Evolutionary conservation across 768 basidiomycete species (phyloP).

Genomic region (Rhizopogon vulgaris): DNA sequence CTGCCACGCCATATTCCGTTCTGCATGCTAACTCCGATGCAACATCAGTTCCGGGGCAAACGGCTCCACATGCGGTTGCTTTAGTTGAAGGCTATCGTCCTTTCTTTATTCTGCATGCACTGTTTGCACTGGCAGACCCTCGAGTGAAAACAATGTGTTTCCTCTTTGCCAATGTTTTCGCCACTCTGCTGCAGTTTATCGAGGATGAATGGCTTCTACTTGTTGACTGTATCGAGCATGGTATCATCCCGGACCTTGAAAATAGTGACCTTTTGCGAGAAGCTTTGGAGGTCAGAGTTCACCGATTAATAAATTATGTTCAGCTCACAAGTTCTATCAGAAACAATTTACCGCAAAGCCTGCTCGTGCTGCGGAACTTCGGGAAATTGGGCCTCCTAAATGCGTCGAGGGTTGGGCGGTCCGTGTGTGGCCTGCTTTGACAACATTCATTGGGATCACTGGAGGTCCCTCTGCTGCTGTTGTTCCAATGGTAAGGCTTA

Average conservation of each 20-base stretch:
- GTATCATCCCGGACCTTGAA: conserved; percentile 12
- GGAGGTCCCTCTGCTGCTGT: conserved; percentile 3
- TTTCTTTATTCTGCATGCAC: conserved; percentile 15
- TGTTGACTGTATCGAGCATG: conserved; percentile 9
- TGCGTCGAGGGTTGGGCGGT: neutral
- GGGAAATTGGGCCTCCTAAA: conserved; percentile 1
- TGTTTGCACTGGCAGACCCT: conserved; percentile 12
- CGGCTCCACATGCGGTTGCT: conserved; percentile 13
- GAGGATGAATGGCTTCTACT: conserved; percentile 15
- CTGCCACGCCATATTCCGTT: neutral
- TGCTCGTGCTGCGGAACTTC: conserved; percentile 13
- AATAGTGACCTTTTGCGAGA: conserved; percentile 6
- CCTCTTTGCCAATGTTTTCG: conserved; percentile 6
- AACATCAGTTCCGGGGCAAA: conserved; percentile 5
- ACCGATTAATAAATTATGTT: neutral
- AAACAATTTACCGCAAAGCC: conserved; percentile 9
- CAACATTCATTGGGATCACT: neutral
- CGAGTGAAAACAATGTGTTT: neutral
- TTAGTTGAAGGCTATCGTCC: conserved; percentile 10
- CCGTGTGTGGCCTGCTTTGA: conserved; percentile 5
- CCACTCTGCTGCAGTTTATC: conserved; percentile 9
- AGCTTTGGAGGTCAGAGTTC: conserved; percentile 9
- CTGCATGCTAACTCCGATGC: neutral
- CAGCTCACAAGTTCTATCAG: neutral
- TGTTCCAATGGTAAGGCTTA: conserved; percentile 1